A percentile compares a stretch with the other conserved stretches of the same genome.
Conservation (phyloP, 768 basidiomycete genomes). For the Pleurotus ostreatus region DNA sequence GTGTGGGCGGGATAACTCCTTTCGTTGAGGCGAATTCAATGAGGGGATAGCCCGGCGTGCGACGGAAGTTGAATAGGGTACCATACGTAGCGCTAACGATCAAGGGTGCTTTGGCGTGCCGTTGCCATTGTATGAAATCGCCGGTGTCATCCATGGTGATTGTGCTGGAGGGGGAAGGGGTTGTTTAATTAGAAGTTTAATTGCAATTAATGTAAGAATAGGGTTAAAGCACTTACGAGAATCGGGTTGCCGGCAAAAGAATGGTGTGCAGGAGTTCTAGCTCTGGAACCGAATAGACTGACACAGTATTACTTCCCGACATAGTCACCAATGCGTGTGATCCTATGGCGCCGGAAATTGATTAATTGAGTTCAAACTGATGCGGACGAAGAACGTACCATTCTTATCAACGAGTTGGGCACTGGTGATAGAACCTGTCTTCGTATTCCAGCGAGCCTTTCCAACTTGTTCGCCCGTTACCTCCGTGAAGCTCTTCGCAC, state of each 20-base stretch:
- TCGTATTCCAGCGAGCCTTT: constrained; percentile 61
- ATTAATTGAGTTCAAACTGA: background rate
- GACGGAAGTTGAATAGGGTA: constrained; percentile 55
- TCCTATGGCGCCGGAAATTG: constrained; percentile 23
- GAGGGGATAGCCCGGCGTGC: constrained; percentile 45
- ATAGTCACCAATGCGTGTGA: constrained; percentile 54
- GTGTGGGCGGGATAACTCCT: constrained; percentile 46
- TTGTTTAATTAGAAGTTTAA: background rate
- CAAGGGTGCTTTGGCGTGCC: constrained; percentile 27
- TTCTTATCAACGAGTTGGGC: constrained; percentile 57
- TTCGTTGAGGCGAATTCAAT: constrained; percentile 44
- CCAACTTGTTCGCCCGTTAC: constrained; percentile 64
- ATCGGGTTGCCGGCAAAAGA: constrained; percentile 27
- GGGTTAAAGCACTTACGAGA: constrained; percentile 24
- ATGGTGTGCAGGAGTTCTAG: constrained; percentile 53
- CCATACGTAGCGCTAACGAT: constrained; percentile 42
- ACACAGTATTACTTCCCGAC: constrained; percentile 42
- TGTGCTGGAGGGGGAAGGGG: constrained; percentile 6
- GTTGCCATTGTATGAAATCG: constrained; percentile 48
- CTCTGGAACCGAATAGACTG: constrained; percentile 61
- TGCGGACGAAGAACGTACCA: constrained; percentile 34
- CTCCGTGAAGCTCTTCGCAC: constrained; percentile 51
- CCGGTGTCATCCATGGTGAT: constrained; percentile 33
- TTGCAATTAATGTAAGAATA: background rate
- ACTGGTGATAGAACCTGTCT: constrained; percentile 44